A percentile compares a stretch with the other conserved stretches of the same genome.
Conservation (phyloP, 2,329 filamentous ascomycete genomes). For the Botrytis tulipae region DNA sequence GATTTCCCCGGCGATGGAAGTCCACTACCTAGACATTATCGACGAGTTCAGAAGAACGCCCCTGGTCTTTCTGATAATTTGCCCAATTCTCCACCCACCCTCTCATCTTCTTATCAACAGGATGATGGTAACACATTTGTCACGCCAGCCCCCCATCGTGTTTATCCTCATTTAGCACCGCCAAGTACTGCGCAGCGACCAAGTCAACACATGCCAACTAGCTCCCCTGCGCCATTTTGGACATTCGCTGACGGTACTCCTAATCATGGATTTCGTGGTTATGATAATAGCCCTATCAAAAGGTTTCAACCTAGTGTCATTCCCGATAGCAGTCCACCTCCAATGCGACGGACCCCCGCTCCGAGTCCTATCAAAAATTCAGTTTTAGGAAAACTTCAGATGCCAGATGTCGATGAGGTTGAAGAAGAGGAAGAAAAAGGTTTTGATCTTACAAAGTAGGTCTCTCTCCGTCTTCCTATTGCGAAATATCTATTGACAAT, state of each 20-base stretch:
- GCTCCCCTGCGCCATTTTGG: conserved; percentile 84
- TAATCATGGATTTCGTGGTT: conserved; percentile 47
- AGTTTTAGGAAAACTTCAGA: conserved; percentile 26
- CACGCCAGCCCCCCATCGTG: conserved; percentile 70
- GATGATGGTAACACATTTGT: conserved; percentile 62
- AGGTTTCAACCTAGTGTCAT: conserved; percentile 37
- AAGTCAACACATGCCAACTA: conserved; percentile 82
- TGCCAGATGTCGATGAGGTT: conserved; percentile 31
- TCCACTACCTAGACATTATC: conserved; percentile 56
- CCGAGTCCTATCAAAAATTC: conserved; percentile 35
- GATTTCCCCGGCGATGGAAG: conserved; percentile 51
- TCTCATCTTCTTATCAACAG: conserved; percentile 61
- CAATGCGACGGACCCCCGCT: conserved; percentile 29
- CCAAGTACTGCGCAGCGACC: conserved; percentile 79
- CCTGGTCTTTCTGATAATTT: conserved; percentile 50
- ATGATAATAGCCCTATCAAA: conserved; percentile 61
- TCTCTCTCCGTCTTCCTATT: neutral
- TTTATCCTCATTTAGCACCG: conserved; percentile 72
- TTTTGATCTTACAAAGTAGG: conserved; percentile 38
- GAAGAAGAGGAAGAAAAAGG: conserved; percentile 33
- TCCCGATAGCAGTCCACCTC: conserved; percentile 59
- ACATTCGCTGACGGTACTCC: conserved; percentile 78
- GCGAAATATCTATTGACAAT: conserved; percentile 34
- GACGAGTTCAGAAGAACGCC: conserved; percentile 45
- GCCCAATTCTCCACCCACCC: conserved; percentile 55